Conservation (phyloP, 805 yeast species). For the Kazachstania bromeliacearum region DNA sequence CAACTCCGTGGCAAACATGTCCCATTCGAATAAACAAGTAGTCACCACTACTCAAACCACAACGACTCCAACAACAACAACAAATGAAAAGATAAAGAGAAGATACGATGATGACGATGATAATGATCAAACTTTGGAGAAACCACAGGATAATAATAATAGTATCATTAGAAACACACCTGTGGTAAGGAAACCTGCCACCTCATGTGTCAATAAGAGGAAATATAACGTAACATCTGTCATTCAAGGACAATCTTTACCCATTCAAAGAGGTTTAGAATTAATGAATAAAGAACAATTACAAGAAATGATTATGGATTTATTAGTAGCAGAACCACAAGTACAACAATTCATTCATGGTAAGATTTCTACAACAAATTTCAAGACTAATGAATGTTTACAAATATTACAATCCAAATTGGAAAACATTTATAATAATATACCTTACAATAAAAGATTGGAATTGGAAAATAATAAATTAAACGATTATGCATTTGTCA, state of each 20-base stretch:
- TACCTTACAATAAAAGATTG: slow-evolving; percentile 24
- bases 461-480: slow-evolving; percentile 7
- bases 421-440: slow-evolving; percentile 15
- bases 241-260: slow-evolving; percentile 26
- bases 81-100: not conserved
- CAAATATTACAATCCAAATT: slow-evolving; percentile 17
- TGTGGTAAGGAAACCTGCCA: too few relatives aligned
- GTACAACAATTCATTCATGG: slow-evolving; percentile 5
- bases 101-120: not conserved
- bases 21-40: not conserved
- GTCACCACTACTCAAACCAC: not conserved
- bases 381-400: slow-evolving; percentile 18
- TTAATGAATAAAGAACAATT: slow-evolving; percentile 25
- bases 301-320: slow-evolving; percentile 13
- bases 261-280: slow-evolving; percentile 27
- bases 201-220: too few relatives aligned
- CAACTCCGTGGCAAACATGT: not conserved
- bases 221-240: too few relatives aligned
- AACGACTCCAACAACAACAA: not conserved
- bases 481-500: slow-evolving; percentile 30
- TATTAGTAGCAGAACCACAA: slow-evolving; percentile 17
- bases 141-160: too few relatives aligned
- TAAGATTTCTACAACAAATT: slow-evolving; percentile 7
- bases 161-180: too few relatives aligned
- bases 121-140: too few relatives aligned